A percentile compares a stretch with the other conserved stretches of the same genome.
These are phyloP conservation scores for Yamadazyma diddensiae DNA, from an alignment of 1,139 yeast genomes.

Conservation along the genomic window DNA sequence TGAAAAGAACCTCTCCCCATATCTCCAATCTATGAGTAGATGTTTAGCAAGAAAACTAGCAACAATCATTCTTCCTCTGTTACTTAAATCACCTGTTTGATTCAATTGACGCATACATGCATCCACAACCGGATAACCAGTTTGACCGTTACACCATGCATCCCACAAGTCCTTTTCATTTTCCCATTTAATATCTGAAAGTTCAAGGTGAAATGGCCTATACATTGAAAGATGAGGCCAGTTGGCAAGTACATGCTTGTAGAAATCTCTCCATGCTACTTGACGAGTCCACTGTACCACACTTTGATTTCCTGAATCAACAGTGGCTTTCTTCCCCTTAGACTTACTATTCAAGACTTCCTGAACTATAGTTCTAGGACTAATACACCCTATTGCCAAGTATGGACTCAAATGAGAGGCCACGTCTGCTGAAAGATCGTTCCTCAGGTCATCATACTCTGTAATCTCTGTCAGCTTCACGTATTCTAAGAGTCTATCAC, in stretches of 20 bases:
- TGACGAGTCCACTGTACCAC: constrained; percentile 47
- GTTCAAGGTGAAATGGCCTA: constrained; percentile 45
- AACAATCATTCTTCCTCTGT: constrained; percentile 52
- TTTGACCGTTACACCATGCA: constrained; percentile 50
- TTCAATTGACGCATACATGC: constrained; percentile 54
- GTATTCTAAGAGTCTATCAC: constrained; percentile 26
- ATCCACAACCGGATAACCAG: constrained; percentile 57
- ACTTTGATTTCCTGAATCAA: constrained; percentile 29
- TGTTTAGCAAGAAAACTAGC: constrained; percentile 53
- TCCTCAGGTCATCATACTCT: constrained; percentile 28
- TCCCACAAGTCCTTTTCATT: constrained; percentile 34
- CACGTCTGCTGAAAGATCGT: constrained; percentile 24
- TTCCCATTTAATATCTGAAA: constrained; percentile 40
- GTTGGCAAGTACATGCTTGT: constrained; percentile 44
- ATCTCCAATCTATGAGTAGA: constrained; percentile 52
- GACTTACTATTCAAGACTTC: constrained; percentile 23
- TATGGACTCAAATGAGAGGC: constrained; percentile 46
- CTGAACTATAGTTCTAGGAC: constrained; percentile 37
- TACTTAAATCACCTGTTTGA: constrained; percentile 51
- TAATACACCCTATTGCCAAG: constrained; percentile 45
- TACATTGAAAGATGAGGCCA: constrained; percentile 54
- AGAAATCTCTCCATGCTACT: constrained; percentile 58
- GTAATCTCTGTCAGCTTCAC: constrained; percentile 22
- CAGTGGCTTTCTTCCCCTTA: constrained; percentile 15
- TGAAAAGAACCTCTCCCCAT: constrained; percentile 52